phyloP scores from a whole-genome alignment of 2,329 filamentous ascomycete species.

The Ceratocystis papillata region DNA sequence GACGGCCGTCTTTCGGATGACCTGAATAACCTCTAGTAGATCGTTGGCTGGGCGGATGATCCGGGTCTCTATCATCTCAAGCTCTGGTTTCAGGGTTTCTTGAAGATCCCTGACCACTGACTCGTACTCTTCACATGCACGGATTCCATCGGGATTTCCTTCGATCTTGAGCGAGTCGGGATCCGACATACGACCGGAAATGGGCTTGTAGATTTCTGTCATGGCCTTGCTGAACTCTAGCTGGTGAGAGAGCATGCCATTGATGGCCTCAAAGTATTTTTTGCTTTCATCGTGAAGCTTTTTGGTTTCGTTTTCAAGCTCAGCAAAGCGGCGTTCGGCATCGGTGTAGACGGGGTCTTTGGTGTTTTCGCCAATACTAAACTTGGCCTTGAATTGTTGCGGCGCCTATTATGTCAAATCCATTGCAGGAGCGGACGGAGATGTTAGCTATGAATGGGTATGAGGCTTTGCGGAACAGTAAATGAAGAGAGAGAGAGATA shows the following conservation, averaged over 20 bases:
- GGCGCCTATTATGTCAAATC: constrained; percentile 49
- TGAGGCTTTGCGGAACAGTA: neutral
- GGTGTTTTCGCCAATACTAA: constrained; percentile 91
- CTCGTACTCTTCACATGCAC: constrained; percentile 94
- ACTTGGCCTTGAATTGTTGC: constrained; percentile 80
- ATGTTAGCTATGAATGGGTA: constrained; percentile 21
- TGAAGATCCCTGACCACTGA: constrained; percentile 78
- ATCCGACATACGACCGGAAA: constrained; percentile 89
- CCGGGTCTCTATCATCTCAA: constrained; percentile 93
- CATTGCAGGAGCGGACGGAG: neutral
- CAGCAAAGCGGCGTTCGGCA: constrained; percentile 83
- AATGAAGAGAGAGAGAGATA: constrained; percentile 11
- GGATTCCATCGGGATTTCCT: constrained; percentile 85
- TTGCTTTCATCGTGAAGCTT: constrained; percentile 92
- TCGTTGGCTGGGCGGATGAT: constrained; percentile 90
- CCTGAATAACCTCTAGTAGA: constrained; percentile 86
- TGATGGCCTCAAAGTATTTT: constrained; percentile 96
- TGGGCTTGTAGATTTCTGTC: constrained; percentile 94
- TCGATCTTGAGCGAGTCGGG: constrained; percentile 70
- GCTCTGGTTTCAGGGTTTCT: constrained; percentile 74
- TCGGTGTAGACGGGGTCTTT: constrained; percentile 94
- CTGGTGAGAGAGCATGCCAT: constrained; percentile 93
- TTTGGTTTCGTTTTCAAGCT: constrained; percentile 92
- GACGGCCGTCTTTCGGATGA: constrained; percentile 73
- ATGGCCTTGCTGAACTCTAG: constrained; percentile 97